Conservation (phyloP, 805 yeast genomes). For the Vanderwaltozyma tropicalis region DNA sequence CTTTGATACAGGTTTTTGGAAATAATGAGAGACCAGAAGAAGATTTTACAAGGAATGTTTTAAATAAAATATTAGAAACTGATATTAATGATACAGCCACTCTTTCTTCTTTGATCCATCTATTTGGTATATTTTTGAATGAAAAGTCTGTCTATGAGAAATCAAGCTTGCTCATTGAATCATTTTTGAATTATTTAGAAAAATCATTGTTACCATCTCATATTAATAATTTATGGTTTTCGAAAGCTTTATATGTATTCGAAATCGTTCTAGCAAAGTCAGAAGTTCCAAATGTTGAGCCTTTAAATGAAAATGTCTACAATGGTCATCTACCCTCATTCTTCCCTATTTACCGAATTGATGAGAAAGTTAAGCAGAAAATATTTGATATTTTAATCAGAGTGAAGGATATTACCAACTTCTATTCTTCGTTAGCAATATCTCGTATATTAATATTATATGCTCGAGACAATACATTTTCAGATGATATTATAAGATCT, state of each 20-base stretch:
- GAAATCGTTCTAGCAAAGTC: conserved; percentile 46
- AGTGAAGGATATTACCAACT: conserved; percentile 32
- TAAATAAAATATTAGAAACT: conserved; percentile 32
- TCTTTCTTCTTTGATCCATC: conserved; percentile 33
- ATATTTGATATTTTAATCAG: conserved; percentile 38
- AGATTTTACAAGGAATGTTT: conserved; percentile 29
- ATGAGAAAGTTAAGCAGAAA: conserved; percentile 15
- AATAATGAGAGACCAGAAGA: conserved; percentile 27
- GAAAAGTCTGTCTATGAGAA: conserved; percentile 32
- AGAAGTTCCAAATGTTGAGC: conserved; percentile 38
- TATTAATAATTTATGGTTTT: conserved; percentile 45
- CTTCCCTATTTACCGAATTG: conserved; percentile 17
- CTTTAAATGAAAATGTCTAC: conserved; percentile 17
- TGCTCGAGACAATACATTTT: conserved; percentile 35
- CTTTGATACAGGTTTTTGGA: conserved; percentile 30
- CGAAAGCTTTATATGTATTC: conserved; percentile 43
- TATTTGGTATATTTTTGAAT: conserved; percentile 35
- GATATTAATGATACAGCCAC: conserved; percentile 21
- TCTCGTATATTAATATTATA: conserved; percentile 47
- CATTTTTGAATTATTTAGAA: conserved; percentile 31
- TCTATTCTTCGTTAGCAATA: conserved; percentile 41
- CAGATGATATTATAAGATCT: conserved; percentile 36
- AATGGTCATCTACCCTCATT: conserved; percentile 10
- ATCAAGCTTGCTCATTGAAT: conserved; percentile 26
- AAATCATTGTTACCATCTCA: conserved; percentile 30